phyloP scores from a whole-genome alignment of 2,329 filamentous ascomycete species.

The Bipolaris victoriae region DNA sequence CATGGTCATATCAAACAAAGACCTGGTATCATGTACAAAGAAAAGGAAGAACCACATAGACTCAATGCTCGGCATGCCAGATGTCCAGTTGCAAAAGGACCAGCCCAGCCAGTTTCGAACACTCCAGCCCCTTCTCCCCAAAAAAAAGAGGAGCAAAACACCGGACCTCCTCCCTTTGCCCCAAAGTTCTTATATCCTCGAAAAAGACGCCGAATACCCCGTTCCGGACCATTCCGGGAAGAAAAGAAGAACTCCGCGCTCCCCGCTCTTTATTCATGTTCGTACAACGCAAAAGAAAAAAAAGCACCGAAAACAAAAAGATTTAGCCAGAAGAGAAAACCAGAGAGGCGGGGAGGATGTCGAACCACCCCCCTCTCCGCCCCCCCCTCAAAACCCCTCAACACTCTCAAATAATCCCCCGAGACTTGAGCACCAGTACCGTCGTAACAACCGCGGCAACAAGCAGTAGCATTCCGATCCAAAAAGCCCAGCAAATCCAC shows the following conservation, averaged over 20 bases:
- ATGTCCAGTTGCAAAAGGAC: not conserved
- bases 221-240: not conserved
- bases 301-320: not conserved
- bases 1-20: conserved; percentile 4
- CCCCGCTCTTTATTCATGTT: not conserved
- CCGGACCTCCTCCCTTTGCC: too few species aligned
- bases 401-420: conserved; percentile 31
- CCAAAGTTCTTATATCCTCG: too few species aligned
- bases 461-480: conserved; percentile 54
- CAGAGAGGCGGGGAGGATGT: not conserved
- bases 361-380: too few species aligned
- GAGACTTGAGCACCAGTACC: conserved; percentile 52
- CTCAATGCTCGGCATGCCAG: not conserved
- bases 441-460: conserved; percentile 54
- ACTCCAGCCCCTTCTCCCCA: too few species aligned
- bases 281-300: not conserved
- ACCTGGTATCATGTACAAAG: conserved; percentile 15
- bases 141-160: too few species aligned
- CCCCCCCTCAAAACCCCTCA: too few species aligned
- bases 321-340: not conserved
- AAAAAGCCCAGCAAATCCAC: conserved; percentile 57
- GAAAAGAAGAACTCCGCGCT: not conserved
- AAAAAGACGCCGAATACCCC: not conserved
- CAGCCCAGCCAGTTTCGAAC: too few species aligned
- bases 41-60: not conserved